Conservation (phyloP, 2,329 filamentous ascomycete genomes). For the Chrysoporthe deuterocubensis region DNA sequence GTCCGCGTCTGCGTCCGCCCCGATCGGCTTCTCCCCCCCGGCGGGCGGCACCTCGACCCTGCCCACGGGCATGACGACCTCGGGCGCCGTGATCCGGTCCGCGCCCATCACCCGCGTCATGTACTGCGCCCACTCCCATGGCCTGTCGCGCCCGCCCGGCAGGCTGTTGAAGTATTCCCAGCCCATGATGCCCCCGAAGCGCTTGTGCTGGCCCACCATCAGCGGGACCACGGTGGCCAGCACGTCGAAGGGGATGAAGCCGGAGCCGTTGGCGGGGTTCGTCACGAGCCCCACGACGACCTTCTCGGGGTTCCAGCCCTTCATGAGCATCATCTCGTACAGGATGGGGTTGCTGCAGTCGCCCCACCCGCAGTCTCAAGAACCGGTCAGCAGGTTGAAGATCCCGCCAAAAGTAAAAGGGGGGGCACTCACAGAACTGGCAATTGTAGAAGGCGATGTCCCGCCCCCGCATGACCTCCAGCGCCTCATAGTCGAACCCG, state of each 20-base stretch:
- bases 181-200: slow-evolving; percentile 80
- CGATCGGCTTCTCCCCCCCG: slow-evolving; percentile 14
- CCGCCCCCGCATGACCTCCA: slow-evolving; percentile 66
- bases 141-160: slow-evolving; percentile 60
- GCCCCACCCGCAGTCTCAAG: slow-evolving; percentile 76
- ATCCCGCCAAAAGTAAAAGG: not conserved
- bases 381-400: not conserved
- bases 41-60: slow-evolving; percentile 15
- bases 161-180: slow-evolving; percentile 85
- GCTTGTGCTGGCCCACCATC: slow-evolving; percentile 61
- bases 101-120: slow-evolving; percentile 53
- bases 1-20: slow-evolving; percentile 35
- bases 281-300: slow-evolving; percentile 78
- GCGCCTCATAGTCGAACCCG: slow-evolving; percentile 73
- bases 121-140: slow-evolving; percentile 74
- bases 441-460: slow-evolving; percentile 81
- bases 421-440: slow-evolving; percentile 59
- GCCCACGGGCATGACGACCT: slow-evolving; percentile 24
- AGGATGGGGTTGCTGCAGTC: slow-evolving; percentile 57
- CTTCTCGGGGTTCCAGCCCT: slow-evolving; percentile 69
- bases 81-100: slow-evolving; percentile 33
- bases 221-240: slow-evolving; percentile 60
- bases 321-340: slow-evolving; percentile 50
- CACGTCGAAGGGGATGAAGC: slow-evolving; percentile 62
- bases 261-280: slow-evolving; percentile 71